Base-by-base conservation (phyloP, 495 filamentous ascomycete genomes). In the Penicillium riverlandense region DNA sequence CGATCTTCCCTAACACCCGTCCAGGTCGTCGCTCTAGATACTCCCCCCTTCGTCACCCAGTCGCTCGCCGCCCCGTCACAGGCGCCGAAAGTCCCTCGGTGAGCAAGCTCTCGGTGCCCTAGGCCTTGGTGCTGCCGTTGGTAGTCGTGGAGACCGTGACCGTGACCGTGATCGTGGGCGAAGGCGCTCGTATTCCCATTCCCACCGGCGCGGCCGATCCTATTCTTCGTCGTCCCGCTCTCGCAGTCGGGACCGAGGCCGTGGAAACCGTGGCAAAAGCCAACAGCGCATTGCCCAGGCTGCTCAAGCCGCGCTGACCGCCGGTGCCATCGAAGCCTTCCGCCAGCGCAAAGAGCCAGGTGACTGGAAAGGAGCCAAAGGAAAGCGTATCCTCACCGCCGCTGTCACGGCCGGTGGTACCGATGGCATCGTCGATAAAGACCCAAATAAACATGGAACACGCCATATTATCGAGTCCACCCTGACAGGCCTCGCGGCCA, bases 311-410 rank as follows among this genome's bases (percentile, higher is more conserved):
- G 91, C 90, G 7, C 64, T 95, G 33, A 75, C 89, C 32, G 88
- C 90, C 41, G 90, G 88, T 47, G 90, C 88, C 8, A 79, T 86
- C 15, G 88, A 95, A 67, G 90, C 90, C 27, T 94, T 94, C 75
- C 80, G 86, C 31, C 75, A 83, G 32, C 85, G 88, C 58, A 94
- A 92, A 52, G 83, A 88, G 38, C 84, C 86, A 1, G 90, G 90
- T 38, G 76, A 79, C 13, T 94, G 87, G 86, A 82, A 76, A 30
- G 90, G 89, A 37, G 80, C 82, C 29, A 95, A 95, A 63, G 87
- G 87, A 44, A 88, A 85, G 63, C 84, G 89, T 32, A 79, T 96
- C 47, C 74, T 94, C 13, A 95, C 89, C 16, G 89, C 90, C 13
- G 90, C 90, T 12, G 75, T 91, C 29, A 79, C 85, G 53, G 88